Evolutionary conservation across 2,329 filamentous ascomycete genomes (phyloP), one percentile per base, ranked within the genome.

Genomic region (Graphilbum sp.): DNA sequence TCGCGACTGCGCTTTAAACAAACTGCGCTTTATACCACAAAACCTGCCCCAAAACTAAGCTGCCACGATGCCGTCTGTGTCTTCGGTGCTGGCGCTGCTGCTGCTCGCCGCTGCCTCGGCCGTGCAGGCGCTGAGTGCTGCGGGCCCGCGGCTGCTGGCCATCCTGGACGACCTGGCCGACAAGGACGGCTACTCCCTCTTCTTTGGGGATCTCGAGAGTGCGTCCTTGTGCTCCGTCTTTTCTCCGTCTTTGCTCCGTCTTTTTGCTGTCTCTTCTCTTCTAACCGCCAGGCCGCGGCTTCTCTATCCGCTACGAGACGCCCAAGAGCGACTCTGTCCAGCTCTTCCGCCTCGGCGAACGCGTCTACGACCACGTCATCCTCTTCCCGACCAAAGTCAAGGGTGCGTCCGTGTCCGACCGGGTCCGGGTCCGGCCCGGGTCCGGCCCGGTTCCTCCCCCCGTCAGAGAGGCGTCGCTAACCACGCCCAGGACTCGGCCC

Each of bases 351-450:
- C 75, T 90, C 46, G 90, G 88, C 54, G 84, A 90, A 63, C 76
- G 81, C 56, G 75, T 73, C 45, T 96, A 87, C 60, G 88, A 96
- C 61, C 88, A 98, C 60, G 64, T 96, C 46, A 60, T 96, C 46
- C 69, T 98, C 49, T 74, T 96, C 46, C 90, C 90, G 37, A 75
- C 79, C 43, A 93, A 88, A 60, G 75, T 83, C 24, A 98, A 98
- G 72, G 87, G 81, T 85, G 31, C 9, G 23, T 21, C 5, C 32
- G 11, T 18, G 27, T 41, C 30, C 50, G 20, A 46, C 21, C n/a
- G n/a, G n/a, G n/a, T n/a, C n/a, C n/a, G n/a, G n/a, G n/a, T n/a
- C n/a, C n/a, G n/a, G n/a, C n/a, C n/a, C n/a, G n/a, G 21, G 11
- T 24, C 21, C 35, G 32, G 33, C 20, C 13, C 12, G 13, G 13